These are phyloP conservation scores for Talaromyces ruber DNA, from an alignment of 495 filamentous ascomycete genomes.

Conservation along the genomic window DNA sequence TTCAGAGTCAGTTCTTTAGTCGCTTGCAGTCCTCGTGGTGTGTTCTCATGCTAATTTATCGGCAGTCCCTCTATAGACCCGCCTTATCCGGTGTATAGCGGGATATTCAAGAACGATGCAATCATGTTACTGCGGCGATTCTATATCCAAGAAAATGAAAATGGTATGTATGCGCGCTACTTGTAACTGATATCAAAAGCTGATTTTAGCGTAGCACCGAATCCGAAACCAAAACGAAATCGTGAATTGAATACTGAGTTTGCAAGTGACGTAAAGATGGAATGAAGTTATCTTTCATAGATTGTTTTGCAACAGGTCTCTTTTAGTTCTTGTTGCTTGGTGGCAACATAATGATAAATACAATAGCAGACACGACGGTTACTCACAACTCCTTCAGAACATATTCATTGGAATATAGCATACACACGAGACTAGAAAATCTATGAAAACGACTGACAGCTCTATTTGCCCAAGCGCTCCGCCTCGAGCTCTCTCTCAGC, in stretches of 20 bases:
- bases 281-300: neutral
- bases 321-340: neutral
- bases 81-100: slow-evolving; percentile 69
- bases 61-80: slow-evolving; percentile 52
- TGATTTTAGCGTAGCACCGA: slow-evolving; percentile 39
- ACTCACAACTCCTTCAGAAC: neutral
- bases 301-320: neutral
- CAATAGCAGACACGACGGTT: neutral
- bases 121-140: slow-evolving; percentile 87
- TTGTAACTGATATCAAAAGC: neutral
- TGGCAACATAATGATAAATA: neutral
- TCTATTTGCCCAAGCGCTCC: slow-evolving; percentile 41
- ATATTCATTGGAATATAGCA: slow-evolving; percentile 3
- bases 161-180: slow-evolving; percentile 46
- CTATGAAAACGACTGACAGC: slow-evolving; percentile 13
- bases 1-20: slow-evolving; percentile 47
- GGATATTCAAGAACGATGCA: slow-evolving; percentile 77
- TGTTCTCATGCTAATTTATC: slow-evolving; percentile 8
- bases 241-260: slow-evolving; percentile 38
- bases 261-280: neutral
- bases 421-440: slow-evolving; percentile 2
- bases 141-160: slow-evolving; percentile 93
- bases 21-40: neutral
- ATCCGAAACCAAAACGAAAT: slow-evolving; percentile 48
- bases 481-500: slow-evolving; percentile 91